These are phyloP conservation scores for Leonotis leonurus DNA, from an alignment of 257 asterid species.

Conservation along the genomic window DNA sequence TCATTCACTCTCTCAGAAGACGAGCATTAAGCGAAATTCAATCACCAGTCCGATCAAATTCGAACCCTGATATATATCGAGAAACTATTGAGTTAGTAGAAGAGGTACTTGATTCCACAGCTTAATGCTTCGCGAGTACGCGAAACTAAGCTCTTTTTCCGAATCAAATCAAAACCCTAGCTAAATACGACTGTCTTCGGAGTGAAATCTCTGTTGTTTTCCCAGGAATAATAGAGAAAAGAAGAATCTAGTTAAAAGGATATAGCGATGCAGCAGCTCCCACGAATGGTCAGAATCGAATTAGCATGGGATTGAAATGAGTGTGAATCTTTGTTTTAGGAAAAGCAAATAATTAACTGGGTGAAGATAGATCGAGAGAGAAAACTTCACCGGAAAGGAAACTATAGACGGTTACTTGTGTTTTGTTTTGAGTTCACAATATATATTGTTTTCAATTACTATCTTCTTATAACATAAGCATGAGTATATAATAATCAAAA, in stretches of 20 bases:
- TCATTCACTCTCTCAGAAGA: neutral
- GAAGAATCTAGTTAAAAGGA: neutral
- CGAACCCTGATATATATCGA: constrained; percentile 12
- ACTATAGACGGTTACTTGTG: neutral
- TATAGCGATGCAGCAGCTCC: neutral
- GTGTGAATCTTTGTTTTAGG: neutral
- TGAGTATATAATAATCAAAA: no score
- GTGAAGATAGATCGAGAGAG: constrained; percentile 1
- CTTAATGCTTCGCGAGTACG: neutral
- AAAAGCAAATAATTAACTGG: neutral
- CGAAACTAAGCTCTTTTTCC: neutral
- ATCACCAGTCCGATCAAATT: constrained; percentile 25
- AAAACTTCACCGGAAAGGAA: neutral
- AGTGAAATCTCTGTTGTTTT: neutral
- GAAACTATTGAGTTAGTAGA: neutral
- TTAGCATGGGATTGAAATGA: neutral
- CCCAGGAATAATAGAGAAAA: constrained; percentile 4
- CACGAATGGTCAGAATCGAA: neutral
- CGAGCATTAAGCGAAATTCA: neutral
- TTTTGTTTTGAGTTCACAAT: neutral
- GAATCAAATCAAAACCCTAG: constrained; percentile 29
- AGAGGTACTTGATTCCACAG: neutral
- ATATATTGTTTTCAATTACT: no score
- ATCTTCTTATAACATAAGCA: no score
- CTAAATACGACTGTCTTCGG: neutral